Evolutionary conservation across 2,329 filamentous ascomycete species (phyloP).

Genomic region (Aspergillus tubingensis): DNA sequence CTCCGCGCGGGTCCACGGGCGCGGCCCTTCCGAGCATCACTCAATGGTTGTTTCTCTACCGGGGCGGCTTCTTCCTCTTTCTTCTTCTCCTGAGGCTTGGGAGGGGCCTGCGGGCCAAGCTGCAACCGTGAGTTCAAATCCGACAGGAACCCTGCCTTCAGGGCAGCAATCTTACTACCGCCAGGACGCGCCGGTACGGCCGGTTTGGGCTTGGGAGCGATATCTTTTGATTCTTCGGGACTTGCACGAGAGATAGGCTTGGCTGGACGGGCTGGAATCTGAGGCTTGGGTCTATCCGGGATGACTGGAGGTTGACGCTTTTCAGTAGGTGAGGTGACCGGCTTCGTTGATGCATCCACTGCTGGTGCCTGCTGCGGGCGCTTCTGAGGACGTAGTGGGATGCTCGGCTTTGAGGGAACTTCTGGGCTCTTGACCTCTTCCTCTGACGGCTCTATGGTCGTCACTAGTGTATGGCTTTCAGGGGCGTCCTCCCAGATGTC

Average conservation of each 20-base stretch:
- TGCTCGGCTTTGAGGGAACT: conserved; percentile 35
- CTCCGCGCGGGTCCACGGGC: conserved; percentile 84
- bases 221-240: conserved; percentile 34
- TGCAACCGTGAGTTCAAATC: conserved; percentile 89
- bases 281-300: conserved; percentile 64
- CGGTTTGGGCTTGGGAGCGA: conserved; percentile 70
- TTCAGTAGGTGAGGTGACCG: conserved; percentile 51
- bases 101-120: conserved; percentile 73
- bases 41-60: conserved; percentile 75
- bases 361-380: conserved; percentile 34
- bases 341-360: conserved; percentile 37
- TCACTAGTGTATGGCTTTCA: conserved; percentile 76
- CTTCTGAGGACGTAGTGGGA: conserved; percentile 39
- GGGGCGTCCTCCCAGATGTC: conserved; percentile 96
- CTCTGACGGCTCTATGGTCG: conserved; percentile 61
- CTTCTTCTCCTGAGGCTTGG: conserved; percentile 69
- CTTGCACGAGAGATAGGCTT: conserved; percentile 49
- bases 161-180: conserved; percentile 83
- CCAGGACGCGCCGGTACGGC: conserved; percentile 75
- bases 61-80: conserved; percentile 56
- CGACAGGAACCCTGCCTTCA: conserved; percentile 89
- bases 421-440: conserved; percentile 49
- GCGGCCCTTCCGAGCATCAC: conserved; percentile 85
- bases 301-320: conserved; percentile 54
- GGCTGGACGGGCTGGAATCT: conserved; percentile 65